Base-by-base conservation (phyloP, 2,329 filamentous ascomycete species). In the Bipolaris zeicola region DNA sequence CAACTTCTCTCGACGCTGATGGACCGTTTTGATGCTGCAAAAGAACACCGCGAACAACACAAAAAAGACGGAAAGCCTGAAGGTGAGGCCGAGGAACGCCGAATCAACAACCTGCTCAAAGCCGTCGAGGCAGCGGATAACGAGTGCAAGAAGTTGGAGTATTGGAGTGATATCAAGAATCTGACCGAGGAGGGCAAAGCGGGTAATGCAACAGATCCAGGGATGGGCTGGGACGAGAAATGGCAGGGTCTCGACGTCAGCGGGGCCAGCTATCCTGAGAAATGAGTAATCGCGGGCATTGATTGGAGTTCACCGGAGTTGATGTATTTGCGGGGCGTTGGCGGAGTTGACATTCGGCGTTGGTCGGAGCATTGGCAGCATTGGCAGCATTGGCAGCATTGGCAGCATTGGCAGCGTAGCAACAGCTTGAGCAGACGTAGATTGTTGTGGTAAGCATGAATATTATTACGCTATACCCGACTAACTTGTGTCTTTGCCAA, bases 101-200 rank as follows among this genome's bases (percentile, higher is more conserved):
- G 85, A 52, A 86, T 87, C 49, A 81, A 88, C 42, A 87, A 91
- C 62, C 82, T 98, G n/a, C 82, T 86, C 33, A 87, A 84, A 24
- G 91, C 93, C 1, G 82, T 92, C 11, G 82, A 87, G 59, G 88
- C 90, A 45, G 92, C 91, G 1, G 89, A 94, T 61, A 87, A 88
- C 65, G 90, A 96, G 69, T 89, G 96, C 47, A 87, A 87, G 55
- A 88, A 84, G 57, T 80, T 96, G 6, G 91, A 96, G 48, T 96
- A 92, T 72, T 96, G 94, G 89, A 93, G 89, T 70, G 91, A 96
- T 70, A 77, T 81, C 50, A 78, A 81, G 39, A 77, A 73, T 38
- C 68, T 82, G 33, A 71, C 71, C 14, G 70, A 76, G 31, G 65
- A 76, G 39, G 77, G 77, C 18, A 68, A 70, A 11, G 72, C 71